Percentiles rank a stretch among this genome's conserved stretches.
phyloP scores from a whole-genome alignment of 768 basidiomycete species.

The Leucocoprinus sp. region DNA sequence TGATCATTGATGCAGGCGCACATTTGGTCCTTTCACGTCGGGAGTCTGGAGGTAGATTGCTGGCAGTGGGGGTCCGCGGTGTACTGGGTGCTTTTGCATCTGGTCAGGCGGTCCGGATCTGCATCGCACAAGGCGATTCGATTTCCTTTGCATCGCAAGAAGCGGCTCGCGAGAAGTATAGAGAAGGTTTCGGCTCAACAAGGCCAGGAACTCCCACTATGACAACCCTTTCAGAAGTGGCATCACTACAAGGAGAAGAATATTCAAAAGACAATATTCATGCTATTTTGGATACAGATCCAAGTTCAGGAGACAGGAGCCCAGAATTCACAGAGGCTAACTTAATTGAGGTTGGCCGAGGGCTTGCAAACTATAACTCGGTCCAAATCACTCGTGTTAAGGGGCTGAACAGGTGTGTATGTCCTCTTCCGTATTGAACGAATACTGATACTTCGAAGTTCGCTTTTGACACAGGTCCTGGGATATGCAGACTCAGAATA shows the following conservation, averaged over 20 bases:
- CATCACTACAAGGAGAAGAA: conserved; percentile 26
- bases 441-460: conserved; percentile 36
- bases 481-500: conserved; percentile 97
- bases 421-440: conserved; percentile 6
- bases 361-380: conserved; percentile 93
- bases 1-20: conserved; percentile 86
- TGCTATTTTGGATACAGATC: conserved; percentile 21
- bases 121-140: conserved; percentile 33
- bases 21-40: conserved; percentile 76
- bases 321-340: conserved; percentile 43
- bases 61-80: conserved; percentile 86
- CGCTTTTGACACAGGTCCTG: conserved; percentile 67
- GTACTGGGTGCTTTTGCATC: conserved; percentile 88
- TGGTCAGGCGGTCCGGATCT: conserved; percentile 87
- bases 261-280: neutral
- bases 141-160: conserved; percentile 20
- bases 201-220: conserved; percentile 49
- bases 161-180: conserved; percentile 26
- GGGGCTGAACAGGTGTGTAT: conserved; percentile 78
- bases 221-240: conserved; percentile 31
- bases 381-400: conserved; percentile 84
- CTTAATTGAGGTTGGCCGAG: conserved; percentile 85
- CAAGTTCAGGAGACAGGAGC: neutral
- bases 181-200: conserved; percentile 33
- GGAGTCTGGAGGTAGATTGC: conserved; percentile 82